Conservation (phyloP, 179 eudicot genomes). For the Sideroxylon spinosum region DNA sequence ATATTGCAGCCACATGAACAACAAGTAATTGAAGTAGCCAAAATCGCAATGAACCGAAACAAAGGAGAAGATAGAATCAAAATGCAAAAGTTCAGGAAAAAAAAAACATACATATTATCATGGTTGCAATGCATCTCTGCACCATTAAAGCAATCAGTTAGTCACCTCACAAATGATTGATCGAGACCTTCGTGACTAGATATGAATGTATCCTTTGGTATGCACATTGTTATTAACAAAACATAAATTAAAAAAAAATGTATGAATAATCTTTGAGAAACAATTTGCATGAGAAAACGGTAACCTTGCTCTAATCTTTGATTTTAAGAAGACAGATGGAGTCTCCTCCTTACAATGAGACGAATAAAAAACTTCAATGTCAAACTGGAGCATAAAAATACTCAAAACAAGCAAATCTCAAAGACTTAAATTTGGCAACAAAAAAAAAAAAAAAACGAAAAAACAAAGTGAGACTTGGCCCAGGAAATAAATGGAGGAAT, state of each 20-base stretch:
- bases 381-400: no score
- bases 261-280: no score
- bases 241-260: no score
- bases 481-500: not conserved
- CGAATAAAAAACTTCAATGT: no score
- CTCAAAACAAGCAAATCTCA: slow-evolving; percentile 6
- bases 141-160: slow-evolving; percentile 76
- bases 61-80: not conserved
- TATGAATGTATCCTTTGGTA: slow-evolving; percentile 24
- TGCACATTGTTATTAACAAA: no score
- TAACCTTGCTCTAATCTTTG: no score
- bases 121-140: slow-evolving; percentile 54
- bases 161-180: slow-evolving; percentile 70
- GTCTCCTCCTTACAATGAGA: no score
- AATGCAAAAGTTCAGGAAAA: not conserved
- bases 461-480: slow-evolving; percentile 1
- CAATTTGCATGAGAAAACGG: no score
- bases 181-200: slow-evolving; percentile 52
- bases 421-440: not conserved
- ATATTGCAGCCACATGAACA: slow-evolving; percentile 59
- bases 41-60: not conserved
- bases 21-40: slow-evolving; percentile 31
- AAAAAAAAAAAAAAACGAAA: no score
- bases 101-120: slow-evolving; percentile 49
- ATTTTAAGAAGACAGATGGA: no score